These are phyloP conservation scores for Trametes cinnabarina DNA, from an alignment of 768 basidiomycete species.

Conservation along the genomic window DNA sequence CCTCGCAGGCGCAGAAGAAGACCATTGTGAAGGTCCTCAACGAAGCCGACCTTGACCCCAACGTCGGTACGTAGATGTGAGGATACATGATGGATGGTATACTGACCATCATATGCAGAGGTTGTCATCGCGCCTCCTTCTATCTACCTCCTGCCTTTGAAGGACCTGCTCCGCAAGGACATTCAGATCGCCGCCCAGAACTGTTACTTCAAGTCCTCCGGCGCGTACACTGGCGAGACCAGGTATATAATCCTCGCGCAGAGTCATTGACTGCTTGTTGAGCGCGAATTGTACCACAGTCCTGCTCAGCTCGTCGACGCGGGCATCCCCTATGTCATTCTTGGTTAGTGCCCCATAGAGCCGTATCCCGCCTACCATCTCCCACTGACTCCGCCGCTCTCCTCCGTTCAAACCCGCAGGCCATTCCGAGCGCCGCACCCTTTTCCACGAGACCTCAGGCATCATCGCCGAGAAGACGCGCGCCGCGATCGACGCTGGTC, in stretches of 20 bases:
- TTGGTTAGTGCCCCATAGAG: conserved; percentile 50
- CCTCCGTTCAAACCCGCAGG: conserved; percentile 42
- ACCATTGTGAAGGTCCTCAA: conserved; percentile 72
- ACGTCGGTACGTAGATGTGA: conserved; percentile 55
- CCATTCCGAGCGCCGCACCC: conserved; percentile 92
- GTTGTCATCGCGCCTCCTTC: conserved; percentile 91
- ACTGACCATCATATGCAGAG: conserved; percentile 49
- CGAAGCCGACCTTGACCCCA: conserved; percentile 70
- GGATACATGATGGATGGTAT: neutral
- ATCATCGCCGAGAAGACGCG: conserved; percentile 84
- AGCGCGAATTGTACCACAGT: conserved; percentile 36
- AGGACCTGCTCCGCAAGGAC: conserved; percentile 58
- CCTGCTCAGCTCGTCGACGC: conserved; percentile 83
- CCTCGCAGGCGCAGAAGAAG: conserved; percentile 58
- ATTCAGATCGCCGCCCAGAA: conserved; percentile 89
- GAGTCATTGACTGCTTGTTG: neutral
- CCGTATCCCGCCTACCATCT: neutral
- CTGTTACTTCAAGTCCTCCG: conserved; percentile 71
- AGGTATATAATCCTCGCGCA: conserved; percentile 50
- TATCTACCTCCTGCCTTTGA: conserved; percentile 78
- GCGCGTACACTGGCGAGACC: conserved; percentile 97
- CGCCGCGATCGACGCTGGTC: conserved; percentile 69
- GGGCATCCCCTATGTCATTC: conserved; percentile 86
- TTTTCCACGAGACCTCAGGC: conserved; percentile 87
- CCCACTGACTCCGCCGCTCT: neutral